Conservation (phyloP, 345 rosid species). For the Rhizophora apiculata region DNA sequence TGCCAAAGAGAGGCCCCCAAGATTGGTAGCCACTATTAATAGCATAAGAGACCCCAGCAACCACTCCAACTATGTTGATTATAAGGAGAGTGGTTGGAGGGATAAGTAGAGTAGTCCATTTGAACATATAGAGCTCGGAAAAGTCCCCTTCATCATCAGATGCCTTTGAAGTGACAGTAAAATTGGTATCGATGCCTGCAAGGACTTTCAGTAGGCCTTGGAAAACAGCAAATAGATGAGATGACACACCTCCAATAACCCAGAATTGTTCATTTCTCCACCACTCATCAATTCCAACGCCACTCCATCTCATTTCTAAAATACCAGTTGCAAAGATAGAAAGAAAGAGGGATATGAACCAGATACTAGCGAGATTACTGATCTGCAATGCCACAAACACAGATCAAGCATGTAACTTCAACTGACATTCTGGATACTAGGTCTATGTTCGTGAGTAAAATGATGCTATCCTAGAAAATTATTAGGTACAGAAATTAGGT, state of each 20-base stretch:
- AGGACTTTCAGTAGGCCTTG: slow-evolving; percentile 41
- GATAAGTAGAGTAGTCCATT: slow-evolving; percentile 43
- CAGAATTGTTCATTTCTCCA: slow-evolving; percentile 53
- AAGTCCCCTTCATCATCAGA: slow-evolving; percentile 27
- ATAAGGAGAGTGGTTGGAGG: slow-evolving; percentile 46
- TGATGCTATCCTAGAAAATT: background rate
- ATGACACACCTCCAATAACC: slow-evolving; percentile 45
- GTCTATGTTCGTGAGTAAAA: too few species aligned
- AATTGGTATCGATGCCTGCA: slow-evolving; percentile 30
- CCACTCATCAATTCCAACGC: slow-evolving; percentile 43
- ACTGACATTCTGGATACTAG: background rate
- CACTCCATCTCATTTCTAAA: slow-evolving; percentile 49
- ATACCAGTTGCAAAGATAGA: slow-evolving; percentile 42
- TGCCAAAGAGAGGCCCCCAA: slow-evolving; percentile 44
- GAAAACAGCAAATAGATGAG: slow-evolving; percentile 41
- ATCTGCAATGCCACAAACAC: slow-evolving; percentile 31
- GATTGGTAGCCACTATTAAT: slow-evolving; percentile 39
- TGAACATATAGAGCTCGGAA: slow-evolving; percentile 36
- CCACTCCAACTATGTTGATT: slow-evolving; percentile 40
- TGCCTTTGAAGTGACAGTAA: slow-evolving; percentile 32
- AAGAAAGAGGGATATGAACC: slow-evolving; percentile 39
- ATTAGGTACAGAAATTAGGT: too few species aligned
- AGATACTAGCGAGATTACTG: slow-evolving; percentile 29
- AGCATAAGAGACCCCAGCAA: slow-evolving; percentile 41
- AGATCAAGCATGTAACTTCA: background rate